Base-by-base conservation (phyloP, 2,329 filamentous ascomycete species). In the Cercospora sojina region DNA sequence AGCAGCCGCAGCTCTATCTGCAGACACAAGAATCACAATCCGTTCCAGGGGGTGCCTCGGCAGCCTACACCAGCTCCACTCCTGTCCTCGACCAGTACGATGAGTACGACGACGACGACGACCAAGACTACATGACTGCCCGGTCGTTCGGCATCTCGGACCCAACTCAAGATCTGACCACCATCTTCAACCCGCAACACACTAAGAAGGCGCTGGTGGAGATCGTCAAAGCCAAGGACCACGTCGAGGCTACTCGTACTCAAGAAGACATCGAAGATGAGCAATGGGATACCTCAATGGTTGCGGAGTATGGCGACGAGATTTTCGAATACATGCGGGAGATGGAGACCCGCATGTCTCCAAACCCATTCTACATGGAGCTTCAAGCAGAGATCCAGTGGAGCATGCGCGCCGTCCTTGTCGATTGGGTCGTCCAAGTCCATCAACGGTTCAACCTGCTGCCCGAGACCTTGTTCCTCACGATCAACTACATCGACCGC, bases 381-480 rank as follows among this genome's bases (percentile, higher is more conserved):
- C 89, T 91, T 71, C 95, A 99, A 79, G 89, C 90, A 16, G 94
- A 98, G 79, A 96, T 99, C 65, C 92, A 97, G 77, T 99, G 95
- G 95, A 97, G 93, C 2, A 99, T 98, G 95, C 92, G 95, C 56
- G 90, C 93, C 5, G 92, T 98, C 23, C 85, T 99, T 63, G 96
- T 99, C 89, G 95, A 98, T 79, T 99, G 95, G 95, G 85, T 99
- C 51, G 91, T 98, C 56, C 93, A 99, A 79, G 95, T 99, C 31
- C 95, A 99, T 78, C 88, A 90, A 73, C 91, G 95, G 38, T 99
- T 99, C 81, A 88, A 86, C 38, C 86, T 99, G 29, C 87, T 98
- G 8, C 94, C 94, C 0, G 95, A 99, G 83, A 99, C 95, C 0
- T 83, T 99, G 5, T 99, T 97, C 81, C 87, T 98, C 65, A 91